Evolutionary conservation across 805 yeast genomes (phyloP), one percentile per base, ranked within the genome.

Genomic region (Barnettozyma salicaria): DNA sequence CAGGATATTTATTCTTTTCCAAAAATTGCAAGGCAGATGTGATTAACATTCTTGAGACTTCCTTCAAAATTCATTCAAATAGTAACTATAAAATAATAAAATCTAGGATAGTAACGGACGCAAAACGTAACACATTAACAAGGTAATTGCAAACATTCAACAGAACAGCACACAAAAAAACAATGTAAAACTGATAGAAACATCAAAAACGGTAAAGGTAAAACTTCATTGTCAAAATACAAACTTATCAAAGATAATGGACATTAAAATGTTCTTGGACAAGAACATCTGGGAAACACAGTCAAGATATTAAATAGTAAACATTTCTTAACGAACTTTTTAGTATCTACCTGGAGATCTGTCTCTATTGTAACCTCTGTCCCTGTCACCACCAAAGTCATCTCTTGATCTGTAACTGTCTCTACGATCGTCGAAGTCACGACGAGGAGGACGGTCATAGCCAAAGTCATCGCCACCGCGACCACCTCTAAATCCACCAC

Each of bases 321-420:
- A 19, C 8, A 4, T 23, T n/a, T 12, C 16, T n/a, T 16, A 22
- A 11, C 25, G 20, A 26, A 21, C 11, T 7, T 22, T 31, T 64
- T 64, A 76, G 61, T 76, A 79, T 67, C 86, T 78, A 47, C 81
- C 72, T 63, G 88, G 87, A 43, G 88, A 79, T 74, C 87, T 79
- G 60, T 78, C 83, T 59, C 83, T 72, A 49, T 72, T 74, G 58
- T 69, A 68, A 48, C 68, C 64, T 48, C 65, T 52, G 48, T 54
- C 64, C 36, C 48, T 46, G 27, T 56, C 42, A 41, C 73, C 70
- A 41, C 59, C 53, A 51, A 48, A 50, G 41, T 61, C 68, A 41
- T 66, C 64, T 61, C 64, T 39, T 68, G 65, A 49, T 37, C 55
- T 42, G 52, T 33, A 49, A 27, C 17, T 18, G 20, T 30, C 38